phyloP scores from a whole-genome alignment of 306 rosid species.

The Cucumis melo region DNA sequence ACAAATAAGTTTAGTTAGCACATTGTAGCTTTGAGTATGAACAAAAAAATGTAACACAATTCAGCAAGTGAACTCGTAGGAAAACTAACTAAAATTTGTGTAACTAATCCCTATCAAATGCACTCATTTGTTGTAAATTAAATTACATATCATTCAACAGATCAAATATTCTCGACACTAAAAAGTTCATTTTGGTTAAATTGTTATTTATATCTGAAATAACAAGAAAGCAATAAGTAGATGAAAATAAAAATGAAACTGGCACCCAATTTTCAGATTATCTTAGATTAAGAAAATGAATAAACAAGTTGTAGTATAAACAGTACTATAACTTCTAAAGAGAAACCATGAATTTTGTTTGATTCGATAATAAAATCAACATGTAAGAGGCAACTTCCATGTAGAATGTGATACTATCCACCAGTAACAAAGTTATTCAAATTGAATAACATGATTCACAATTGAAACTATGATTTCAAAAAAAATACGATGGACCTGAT shows the following conservation, averaged over 20 bases:
- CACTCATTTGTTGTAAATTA: too few species aligned
- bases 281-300: neutral
- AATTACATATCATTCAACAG: too few species aligned
- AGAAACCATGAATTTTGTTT: neutral
- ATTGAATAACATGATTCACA: neutral
- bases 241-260: neutral
- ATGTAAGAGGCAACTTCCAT: neutral
- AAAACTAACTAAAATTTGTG: neutral
- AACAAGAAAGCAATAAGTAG: neutral
- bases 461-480: neutral
- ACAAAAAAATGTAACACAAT: neutral
- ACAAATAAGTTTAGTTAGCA: conserved; percentile 13
- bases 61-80: neutral
- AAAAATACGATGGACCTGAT: conserved; percentile 28
- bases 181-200: neutral
- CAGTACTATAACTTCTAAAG: neutral
- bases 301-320: neutral
- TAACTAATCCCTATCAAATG: neutral
- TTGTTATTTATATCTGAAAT: neutral
- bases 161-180: neutral
- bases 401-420: neutral
- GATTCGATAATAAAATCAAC: neutral
- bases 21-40: conserved; percentile 5
- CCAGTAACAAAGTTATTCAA: neutral
- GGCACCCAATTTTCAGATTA: neutral